Conservation (phyloP, 2,329 filamentous ascomycete species). For the Dactylellina parvicollis region DNA sequence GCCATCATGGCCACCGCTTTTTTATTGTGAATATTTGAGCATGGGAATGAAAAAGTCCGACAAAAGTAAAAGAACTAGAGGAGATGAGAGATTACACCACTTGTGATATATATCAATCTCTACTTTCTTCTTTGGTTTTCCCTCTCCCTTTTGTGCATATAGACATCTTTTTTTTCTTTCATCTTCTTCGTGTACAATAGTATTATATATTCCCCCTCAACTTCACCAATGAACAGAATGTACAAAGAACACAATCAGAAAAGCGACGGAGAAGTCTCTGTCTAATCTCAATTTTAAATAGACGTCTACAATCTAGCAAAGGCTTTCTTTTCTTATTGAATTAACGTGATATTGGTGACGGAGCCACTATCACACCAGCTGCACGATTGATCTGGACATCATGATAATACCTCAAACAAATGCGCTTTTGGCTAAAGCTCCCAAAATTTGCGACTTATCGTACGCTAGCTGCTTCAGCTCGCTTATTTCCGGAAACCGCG, state of each 20-base stretch:
- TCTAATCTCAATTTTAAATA: no score
- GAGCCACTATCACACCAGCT: not conserved
- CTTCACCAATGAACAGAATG: conserved; percentile 25
- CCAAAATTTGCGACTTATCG: not conserved
- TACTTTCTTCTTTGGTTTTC: conserved; percentile 14
- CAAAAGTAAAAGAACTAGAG: not conserved
- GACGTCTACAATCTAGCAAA: not conserved
- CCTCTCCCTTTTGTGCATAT: conserved; percentile 38
- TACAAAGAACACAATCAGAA: conserved; percentile 24
- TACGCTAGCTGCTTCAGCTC: conserved; percentile 1
- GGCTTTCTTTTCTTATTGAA: no score
- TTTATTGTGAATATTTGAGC: conserved; percentile 41
- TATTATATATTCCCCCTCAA: conserved; percentile 42
- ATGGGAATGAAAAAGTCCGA: not conserved
- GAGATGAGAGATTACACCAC: not conserved
- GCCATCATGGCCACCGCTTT: not conserved
- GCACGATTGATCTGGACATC: not conserved
- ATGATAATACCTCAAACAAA: conserved; percentile 10
- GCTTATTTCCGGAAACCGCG: conserved; percentile 27
- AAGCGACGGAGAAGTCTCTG: not conserved
- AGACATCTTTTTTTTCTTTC: conserved; percentile 28
- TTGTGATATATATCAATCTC: conserved; percentile 10
- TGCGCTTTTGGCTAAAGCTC: conserved; percentile 43
- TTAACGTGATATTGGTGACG: not conserved
- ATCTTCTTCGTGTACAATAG: conserved; percentile 49